phyloP scores from a whole-genome alignment of 495 filamentous ascomycete genomes.

The Pseudoneurospora amorphoporcata region DNA sequence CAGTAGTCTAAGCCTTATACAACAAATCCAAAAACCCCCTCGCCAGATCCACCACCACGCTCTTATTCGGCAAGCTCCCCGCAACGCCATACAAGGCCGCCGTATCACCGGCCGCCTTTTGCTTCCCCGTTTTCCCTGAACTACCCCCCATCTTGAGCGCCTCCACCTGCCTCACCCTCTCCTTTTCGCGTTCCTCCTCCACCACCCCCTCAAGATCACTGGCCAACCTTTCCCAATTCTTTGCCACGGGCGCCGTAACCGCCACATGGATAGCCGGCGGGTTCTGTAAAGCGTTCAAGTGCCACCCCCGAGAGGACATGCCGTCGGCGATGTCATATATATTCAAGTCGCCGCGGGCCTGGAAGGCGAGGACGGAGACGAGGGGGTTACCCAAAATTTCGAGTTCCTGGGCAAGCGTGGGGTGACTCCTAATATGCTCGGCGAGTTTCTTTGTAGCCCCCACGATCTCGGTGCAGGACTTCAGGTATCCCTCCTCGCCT shows the following conservation, averaged over 20 bases:
- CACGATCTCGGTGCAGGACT: slow-evolving; percentile 76
- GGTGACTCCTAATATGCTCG: slow-evolving; percentile 54
- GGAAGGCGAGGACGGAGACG: slow-evolving; percentile 84
- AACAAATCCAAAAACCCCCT: slow-evolving; percentile 88
- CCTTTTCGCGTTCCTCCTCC: slow-evolving; percentile 62
- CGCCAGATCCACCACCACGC: slow-evolving; percentile 81
- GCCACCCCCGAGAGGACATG: slow-evolving; percentile 79
- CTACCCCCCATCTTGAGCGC: slow-evolving; percentile 36
- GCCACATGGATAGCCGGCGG: slow-evolving; percentile 94
- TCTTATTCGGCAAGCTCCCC: slow-evolving; percentile 90
- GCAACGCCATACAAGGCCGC: slow-evolving; percentile 92
- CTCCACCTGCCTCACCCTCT: slow-evolving; percentile 53
- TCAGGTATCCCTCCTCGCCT: slow-evolving; percentile 83
- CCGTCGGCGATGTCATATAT: slow-evolving; percentile 83
- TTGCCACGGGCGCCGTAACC: slow-evolving; percentile 81
- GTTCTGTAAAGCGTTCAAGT: slow-evolving; percentile 86
- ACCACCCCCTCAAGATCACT: slow-evolving; percentile 68
- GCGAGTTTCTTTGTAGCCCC: slow-evolving; percentile 79
- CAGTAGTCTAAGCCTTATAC: slow-evolving; percentile 66
- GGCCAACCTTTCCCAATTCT: slow-evolving; percentile 67
- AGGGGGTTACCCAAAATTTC: slow-evolving; percentile 75
- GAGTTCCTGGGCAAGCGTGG: slow-evolving; percentile 57
- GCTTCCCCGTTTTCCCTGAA: slow-evolving; percentile 47
- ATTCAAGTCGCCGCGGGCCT: slow-evolving; percentile 56
- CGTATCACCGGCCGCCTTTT: slow-evolving; percentile 50